These are phyloP conservation scores for Kwoniella shandongensis DNA, from an alignment of 768 basidiomycete species.

Conservation along the genomic window DNA sequence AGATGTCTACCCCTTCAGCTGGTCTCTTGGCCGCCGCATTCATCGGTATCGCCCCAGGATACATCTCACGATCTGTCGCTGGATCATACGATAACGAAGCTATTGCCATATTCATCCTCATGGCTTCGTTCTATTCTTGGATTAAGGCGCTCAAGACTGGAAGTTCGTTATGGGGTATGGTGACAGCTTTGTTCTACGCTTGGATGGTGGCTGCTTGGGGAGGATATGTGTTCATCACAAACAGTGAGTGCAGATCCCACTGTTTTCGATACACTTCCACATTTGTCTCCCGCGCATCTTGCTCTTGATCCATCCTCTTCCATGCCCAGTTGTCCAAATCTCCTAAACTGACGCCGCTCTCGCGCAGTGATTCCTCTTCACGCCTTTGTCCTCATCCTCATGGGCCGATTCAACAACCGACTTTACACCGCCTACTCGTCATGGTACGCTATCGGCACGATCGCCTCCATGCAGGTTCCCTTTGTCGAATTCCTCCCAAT, in stretches of 20 bases:
- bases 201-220: conserved; percentile 99
- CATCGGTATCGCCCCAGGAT: conserved; percentile 94
- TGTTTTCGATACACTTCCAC: not conserved
- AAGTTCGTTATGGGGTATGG: conserved; percentile 83
- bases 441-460: conserved; percentile 96
- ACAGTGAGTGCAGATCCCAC: conserved; percentile 58
- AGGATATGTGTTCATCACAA: conserved; percentile 96
- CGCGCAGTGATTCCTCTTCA: conserved; percentile 83
- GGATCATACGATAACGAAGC: conserved; percentile 99
- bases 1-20: conserved; percentile 92
- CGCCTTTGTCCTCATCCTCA: conserved; percentile 86
- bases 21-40: conserved; percentile 97
- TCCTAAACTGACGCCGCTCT: not conserved
- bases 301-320: not conserved
- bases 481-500: conserved; percentile 99
- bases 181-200: conserved; percentile 95
- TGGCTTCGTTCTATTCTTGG: conserved; percentile 98
- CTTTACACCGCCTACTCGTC: conserved; percentile 94
- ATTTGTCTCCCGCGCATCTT: no score
- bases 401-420: conserved; percentile 90
- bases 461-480: conserved; percentile 98
- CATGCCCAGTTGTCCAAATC: not conserved
- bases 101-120: conserved; percentile 98
- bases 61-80: conserved; percentile 97
- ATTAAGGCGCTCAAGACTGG: conserved; percentile 93